These are phyloP conservation scores for Lotmaria passim DNA, from an alignment of 208 protist species.

Conservation along the genomic window DNA sequence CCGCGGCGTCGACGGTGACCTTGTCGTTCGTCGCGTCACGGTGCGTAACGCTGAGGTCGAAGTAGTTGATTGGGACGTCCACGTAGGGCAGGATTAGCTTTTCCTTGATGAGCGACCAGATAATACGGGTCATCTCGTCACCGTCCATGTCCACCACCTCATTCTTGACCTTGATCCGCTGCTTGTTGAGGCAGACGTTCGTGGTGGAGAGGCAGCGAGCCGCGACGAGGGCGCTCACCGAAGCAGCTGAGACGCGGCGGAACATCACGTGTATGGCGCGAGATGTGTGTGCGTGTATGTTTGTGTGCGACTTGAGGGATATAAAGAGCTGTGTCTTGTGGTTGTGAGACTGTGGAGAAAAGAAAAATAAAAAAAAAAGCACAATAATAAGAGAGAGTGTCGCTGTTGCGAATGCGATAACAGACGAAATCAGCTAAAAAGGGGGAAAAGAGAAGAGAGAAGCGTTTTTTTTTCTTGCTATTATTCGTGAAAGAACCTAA, in stretches of 20 bases:
- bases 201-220: conserved; percentile 60
- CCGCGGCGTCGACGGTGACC: conserved; percentile 95
- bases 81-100: conserved; percentile 97
- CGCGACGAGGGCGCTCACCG: conserved; percentile 27
- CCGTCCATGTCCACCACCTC: conserved; percentile 97
- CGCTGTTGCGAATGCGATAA: neutral
- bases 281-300: neutral
- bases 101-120: conserved; percentile 97
- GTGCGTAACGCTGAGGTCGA: conserved; percentile 95
- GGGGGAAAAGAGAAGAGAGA: no score
- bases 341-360: neutral
- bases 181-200: conserved; percentile 47
- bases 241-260: conserved; percentile 45
- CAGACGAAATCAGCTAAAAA: no score
- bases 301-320: neutral
- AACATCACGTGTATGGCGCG: conserved; percentile 45
- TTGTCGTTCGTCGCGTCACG: conserved; percentile 96
- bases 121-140: conserved; percentile 98
- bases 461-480: no score
- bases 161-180: conserved; percentile 91
- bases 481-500: no score
- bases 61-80: conserved; percentile 97
- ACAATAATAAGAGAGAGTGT: no score
- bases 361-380: neutral
- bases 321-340: neutral